Conservation (phyloP, 2,329 filamentous ascomycete genomes). For the Penicillium sp. region DNA sequence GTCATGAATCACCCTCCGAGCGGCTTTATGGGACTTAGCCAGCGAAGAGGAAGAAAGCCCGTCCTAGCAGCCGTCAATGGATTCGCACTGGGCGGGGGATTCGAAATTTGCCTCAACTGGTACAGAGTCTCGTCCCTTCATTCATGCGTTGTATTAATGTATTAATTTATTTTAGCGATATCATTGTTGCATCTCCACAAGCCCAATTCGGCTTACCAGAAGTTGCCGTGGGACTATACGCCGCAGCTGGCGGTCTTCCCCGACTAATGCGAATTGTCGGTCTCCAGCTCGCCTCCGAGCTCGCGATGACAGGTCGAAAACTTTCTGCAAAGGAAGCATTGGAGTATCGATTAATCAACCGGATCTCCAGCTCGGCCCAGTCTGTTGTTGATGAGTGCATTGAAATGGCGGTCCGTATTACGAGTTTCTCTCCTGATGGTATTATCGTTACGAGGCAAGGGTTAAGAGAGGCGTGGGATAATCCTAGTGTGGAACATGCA, state of each 20-base stretch:
- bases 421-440: constrained; percentile 71
- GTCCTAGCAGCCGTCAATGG: constrained; percentile 80
- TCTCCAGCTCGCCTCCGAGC: constrained; percentile 69
- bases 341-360: constrained; percentile 69
- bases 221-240: constrained; percentile 70
- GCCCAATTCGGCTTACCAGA: constrained; percentile 73
- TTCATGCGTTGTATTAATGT: too few relatives aligned
- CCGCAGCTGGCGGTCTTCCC: constrained; percentile 71
- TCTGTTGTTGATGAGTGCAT: constrained; percentile 77
- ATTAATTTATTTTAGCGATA: constrained; percentile 69
- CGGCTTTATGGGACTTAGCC: constrained; percentile 61
- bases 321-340: constrained; percentile 64
- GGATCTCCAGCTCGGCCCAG: constrained; percentile 67
- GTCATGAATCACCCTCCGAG: constrained; percentile 46
- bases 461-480: constrained; percentile 71
- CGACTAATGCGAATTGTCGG: constrained; percentile 70
- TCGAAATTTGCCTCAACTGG: constrained; percentile 92
- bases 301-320: constrained; percentile 68
- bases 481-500: constrained; percentile 63
- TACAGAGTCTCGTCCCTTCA: too few relatives aligned
- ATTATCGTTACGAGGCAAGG: constrained; percentile 72
- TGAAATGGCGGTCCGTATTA: constrained; percentile 62
- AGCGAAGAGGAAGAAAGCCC: constrained; percentile 68
- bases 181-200: constrained; percentile 63
- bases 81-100: constrained; percentile 73